These are phyloP conservation scores for Chaetomium sp. DNA, from an alignment of 2,329 filamentous ascomycete genomes.

Conservation along the genomic window DNA sequence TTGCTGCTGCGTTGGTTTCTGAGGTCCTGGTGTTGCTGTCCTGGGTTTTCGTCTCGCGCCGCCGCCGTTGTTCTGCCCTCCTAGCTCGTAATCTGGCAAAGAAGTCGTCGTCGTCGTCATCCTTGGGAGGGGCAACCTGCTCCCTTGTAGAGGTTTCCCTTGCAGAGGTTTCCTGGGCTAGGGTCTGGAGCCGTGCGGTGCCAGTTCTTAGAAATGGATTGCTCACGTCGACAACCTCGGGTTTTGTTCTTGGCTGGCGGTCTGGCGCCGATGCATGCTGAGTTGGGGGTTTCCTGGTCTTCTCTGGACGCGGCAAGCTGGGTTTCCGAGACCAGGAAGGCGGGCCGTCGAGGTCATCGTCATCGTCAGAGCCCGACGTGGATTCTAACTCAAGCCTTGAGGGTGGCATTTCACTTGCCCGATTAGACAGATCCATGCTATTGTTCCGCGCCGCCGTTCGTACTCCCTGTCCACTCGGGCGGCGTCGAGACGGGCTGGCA, in stretches of 20 bases:
- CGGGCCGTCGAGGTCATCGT: slow-evolving; percentile 29
- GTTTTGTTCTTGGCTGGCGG: background rate
- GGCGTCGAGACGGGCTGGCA: slow-evolving; percentile 8
- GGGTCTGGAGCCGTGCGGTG: background rate
- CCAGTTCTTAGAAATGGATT: background rate
- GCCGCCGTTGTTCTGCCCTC: slow-evolving; percentile 27
- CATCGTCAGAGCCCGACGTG: slow-evolving; percentile 21
- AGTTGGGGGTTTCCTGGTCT: background rate
- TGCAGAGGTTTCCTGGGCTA: background rate
- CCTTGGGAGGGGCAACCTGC: background rate
- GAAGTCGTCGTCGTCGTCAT: slow-evolving; percentile 31
- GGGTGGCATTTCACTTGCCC: background rate
- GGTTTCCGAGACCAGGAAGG: slow-evolving; percentile 11
- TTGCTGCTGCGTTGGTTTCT: slow-evolving; percentile 21
- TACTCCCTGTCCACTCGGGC: background rate
- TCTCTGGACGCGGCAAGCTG: background rate
- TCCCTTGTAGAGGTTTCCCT: background rate
- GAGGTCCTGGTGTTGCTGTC: slow-evolving; percentile 17
- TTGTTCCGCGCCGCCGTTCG: background rate
- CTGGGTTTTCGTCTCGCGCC: slow-evolving; percentile 18
- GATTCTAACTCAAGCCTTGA: slow-evolving; percentile 7
- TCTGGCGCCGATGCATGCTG: background rate
- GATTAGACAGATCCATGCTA: background rate
- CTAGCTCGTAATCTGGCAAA: slow-evolving; percentile 28
- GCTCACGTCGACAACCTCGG: background rate